Conservation (phyloP, 2,329 filamentous ascomycete species). For the Talaromyces marneffei region DNA sequence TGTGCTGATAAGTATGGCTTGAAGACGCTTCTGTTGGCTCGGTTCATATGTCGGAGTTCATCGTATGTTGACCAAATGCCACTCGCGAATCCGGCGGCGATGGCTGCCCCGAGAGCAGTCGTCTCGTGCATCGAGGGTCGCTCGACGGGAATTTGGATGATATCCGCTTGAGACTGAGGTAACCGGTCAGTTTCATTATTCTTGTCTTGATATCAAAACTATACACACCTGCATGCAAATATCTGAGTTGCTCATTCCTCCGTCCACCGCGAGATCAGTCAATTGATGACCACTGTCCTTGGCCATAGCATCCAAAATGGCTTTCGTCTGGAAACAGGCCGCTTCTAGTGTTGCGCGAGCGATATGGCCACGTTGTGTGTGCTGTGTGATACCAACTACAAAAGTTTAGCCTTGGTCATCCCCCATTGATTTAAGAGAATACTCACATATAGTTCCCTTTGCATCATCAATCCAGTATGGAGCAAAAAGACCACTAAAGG, state of each 20-base stretch:
- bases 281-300: conserved; percentile 73
- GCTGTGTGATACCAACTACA: conserved; percentile 71
- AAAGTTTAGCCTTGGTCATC: background rate
- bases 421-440: background rate
- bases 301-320: conserved; percentile 87
- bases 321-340: conserved; percentile 87
- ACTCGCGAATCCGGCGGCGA: conserved; percentile 79
- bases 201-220: background rate
- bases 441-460: conserved; percentile 73
- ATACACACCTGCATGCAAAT: conserved; percentile 70
- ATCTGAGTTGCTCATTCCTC: conserved; percentile 82
- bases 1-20: conserved; percentile 57
- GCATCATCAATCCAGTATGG: conserved; percentile 95
- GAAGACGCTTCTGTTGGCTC: conserved; percentile 63
- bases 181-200: background rate
- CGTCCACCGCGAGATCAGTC: conserved; percentile 72
- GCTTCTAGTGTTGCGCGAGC: conserved; percentile 85
- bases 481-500: conserved; percentile 84
- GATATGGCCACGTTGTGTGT: conserved; percentile 79
- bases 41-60: conserved; percentile 68
- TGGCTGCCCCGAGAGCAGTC: conserved; percentile 79
- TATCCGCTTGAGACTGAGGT: conserved; percentile 69
- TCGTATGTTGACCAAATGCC: conserved; percentile 71
- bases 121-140: conserved; percentile 86
- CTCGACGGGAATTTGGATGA: conserved; percentile 76